Evolutionary conservation across 257 asterid species (phyloP).

Genomic region (Solanum chiquidenum): DNA sequence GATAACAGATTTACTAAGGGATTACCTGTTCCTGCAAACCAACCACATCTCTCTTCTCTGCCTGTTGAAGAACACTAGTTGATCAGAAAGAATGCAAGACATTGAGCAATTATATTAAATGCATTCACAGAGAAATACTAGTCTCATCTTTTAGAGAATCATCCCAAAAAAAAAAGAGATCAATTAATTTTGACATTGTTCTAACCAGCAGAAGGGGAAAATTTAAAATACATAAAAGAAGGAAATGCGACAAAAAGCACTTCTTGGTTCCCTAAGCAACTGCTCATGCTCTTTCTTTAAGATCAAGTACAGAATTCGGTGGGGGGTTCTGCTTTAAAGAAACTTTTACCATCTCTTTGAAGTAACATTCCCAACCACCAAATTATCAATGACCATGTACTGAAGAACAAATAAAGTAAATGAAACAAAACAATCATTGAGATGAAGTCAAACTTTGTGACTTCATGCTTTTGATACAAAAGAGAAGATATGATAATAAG

Average conservation of each 20-base stretch:
- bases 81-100: conserved; percentile 3
- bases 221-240: background rate
- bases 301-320: background rate
- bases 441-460: background rate
- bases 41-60: conserved; percentile 79
- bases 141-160: background rate
- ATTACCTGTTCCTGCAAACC: conserved; percentile 94
- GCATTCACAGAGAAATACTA: background rate
- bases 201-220: background rate
- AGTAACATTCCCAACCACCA: background rate
- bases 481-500: background rate
- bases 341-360: background rate
- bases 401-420: background rate
- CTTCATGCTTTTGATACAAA: background rate
- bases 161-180: background rate
- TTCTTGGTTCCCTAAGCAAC: background rate
- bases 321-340: background rate
- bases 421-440: background rate
- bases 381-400: background rate
- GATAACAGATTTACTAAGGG: background rate
- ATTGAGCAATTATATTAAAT: background rate
- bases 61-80: conserved; percentile 38
- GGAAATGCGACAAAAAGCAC: background rate
- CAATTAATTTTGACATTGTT: background rate
- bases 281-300: background rate